A percentile compares a stretch with the other conserved stretches of the same genome.
phyloP scores from a whole-genome alignment of 2,329 filamentous ascomycete species.

The Blastomyces silverae region DNA sequence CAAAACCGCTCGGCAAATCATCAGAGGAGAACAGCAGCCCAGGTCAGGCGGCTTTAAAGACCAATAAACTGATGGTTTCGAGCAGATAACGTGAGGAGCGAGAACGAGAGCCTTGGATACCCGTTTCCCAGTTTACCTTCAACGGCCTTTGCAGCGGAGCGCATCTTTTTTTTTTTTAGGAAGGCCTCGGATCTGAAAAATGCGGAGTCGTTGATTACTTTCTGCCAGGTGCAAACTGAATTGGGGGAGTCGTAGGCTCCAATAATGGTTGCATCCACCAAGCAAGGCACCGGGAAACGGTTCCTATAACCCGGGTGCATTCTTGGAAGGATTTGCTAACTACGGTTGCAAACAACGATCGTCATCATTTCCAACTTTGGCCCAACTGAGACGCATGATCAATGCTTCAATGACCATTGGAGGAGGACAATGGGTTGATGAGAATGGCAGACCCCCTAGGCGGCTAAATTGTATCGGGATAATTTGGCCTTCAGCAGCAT shows the following conservation, averaged over 20 bases:
- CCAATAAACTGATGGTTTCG: neutral
- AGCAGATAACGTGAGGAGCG: neutral
- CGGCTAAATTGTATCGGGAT: neutral
- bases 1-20: too few relatives aligned
- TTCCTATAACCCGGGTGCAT: neutral
- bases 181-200: neutral
- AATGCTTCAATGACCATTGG: neutral
- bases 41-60: too few relatives aligned
- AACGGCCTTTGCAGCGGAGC: neutral
- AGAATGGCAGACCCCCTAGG: neutral
- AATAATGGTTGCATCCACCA: constrained; percentile 1
- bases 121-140: neutral
- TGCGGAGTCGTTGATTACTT: neutral
- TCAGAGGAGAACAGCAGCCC: neutral
- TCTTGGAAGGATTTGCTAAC: neutral
- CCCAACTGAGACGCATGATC: neutral
- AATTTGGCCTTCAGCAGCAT: neutral
- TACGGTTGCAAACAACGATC: neutral
- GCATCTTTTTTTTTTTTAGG: neutral
- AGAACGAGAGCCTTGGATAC: neutral
- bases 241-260: too few relatives aligned
- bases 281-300: neutral
- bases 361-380: constrained; percentile 1
- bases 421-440: neutral
- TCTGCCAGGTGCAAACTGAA: neutral